Evolutionary conservation across 2,329 filamentous ascomycete species (phyloP).

Genomic region (Bimuria novae-zelandiae): DNA sequence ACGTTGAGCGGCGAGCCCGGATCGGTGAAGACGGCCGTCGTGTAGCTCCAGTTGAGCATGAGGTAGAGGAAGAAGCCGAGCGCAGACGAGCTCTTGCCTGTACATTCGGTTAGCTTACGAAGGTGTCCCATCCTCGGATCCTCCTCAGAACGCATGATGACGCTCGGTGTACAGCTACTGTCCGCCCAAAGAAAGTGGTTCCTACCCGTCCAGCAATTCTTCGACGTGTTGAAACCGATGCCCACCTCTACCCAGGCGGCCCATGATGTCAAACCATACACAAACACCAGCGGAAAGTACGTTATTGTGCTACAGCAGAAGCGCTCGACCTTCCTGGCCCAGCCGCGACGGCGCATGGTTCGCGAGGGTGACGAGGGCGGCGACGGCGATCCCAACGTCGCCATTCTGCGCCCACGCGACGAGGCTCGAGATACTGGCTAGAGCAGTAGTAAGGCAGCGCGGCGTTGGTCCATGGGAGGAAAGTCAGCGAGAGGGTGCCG

Average conservation of each 20-base stretch:
- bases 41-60: constrained; percentile 87
- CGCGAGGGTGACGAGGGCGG: constrained; percentile 45
- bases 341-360: constrained; percentile 50
- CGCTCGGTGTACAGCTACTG: too few species aligned
- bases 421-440: constrained; percentile 6
- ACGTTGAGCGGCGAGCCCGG: constrained; percentile 69
- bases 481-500: constrained; percentile 8
- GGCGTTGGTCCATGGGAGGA: constrained; percentile 19
- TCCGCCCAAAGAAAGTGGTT: constrained; percentile 2
- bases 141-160: too few species aligned
- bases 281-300: constrained; percentile 86
- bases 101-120: constrained; percentile 35
- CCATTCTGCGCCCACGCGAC: constrained; percentile 41
- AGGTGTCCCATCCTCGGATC: neutral
- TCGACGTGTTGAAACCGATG: constrained; percentile 60
- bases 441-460: constrained; percentile 9
- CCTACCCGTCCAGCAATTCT: constrained; percentile 45
- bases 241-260: constrained; percentile 83
- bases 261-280: constrained; percentile 91
- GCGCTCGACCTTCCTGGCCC: constrained; percentile 75
- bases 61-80: constrained; percentile 73
- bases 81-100: constrained; percentile 57
- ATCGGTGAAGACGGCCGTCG: constrained; percentile 87
- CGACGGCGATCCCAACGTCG: constrained; percentile 46
- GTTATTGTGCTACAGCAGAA: constrained; percentile 78